Base-by-base conservation (phyloP, 2,329 filamentous ascomycete species). In the Lasiodiplodia gonubiensis region DNA sequence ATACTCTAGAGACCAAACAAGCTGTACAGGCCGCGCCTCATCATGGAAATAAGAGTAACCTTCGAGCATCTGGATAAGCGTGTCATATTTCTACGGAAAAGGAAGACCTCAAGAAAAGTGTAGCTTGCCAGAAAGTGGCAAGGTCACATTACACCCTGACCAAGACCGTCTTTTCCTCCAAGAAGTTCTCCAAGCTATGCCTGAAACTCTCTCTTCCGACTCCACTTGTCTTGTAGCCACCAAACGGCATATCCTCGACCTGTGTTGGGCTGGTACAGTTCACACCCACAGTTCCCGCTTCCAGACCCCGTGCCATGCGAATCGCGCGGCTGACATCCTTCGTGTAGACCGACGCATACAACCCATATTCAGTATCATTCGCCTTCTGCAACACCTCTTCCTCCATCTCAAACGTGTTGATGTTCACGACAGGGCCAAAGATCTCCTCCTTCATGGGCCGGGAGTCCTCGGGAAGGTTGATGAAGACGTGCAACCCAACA, bases 161-260 rank as follows among this genome's bases (percentile, higher is more conserved):
- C 64, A 76, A 51, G 2, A 78, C 75, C 5, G 69, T 70, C 71
- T 79, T 78, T 18, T 71, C 76, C 71, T 79, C 75, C 14, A 77
- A 68, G 64, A 75, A 78, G 70, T 77, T 76, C 69, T 74, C 70
- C 54, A 78, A 42, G 75, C 42, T 68, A 14, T 11, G 74, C 73
- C 67, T 75, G 72, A 66, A 25, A 0, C 77, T 73, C 65, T 80
- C 79, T 30, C 78, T 72, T 3, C 78, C 77, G 27, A 73, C 71
- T 1, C 78, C 79, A 25, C 72, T 75, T 2, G 73, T 72, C 67
- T 81, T 81, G 69, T 78, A 80, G 0, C 80, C 80, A 51, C 80
- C 80, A 68, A 81, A 81, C 0, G 78, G 79, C 73, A 80, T 77
- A 66, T 80, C 79, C 4, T 69, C 66, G 2, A 67, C 74, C 16